These are phyloP conservation scores for Pholiota conissans DNA, from an alignment of 768 basidiomycete species.

Conservation along the genomic window DNA sequence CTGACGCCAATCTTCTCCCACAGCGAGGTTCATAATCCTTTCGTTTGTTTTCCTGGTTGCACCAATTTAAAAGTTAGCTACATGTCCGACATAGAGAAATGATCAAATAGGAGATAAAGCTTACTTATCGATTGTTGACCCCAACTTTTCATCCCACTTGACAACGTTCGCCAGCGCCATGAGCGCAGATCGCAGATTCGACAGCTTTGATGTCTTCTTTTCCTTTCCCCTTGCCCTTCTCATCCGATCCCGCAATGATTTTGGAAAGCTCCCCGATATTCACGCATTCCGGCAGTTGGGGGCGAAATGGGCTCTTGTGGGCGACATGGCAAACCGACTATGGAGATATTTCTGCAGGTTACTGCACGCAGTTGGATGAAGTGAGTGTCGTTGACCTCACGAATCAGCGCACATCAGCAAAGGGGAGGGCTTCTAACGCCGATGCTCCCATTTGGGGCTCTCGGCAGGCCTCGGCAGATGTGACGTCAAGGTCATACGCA, in stretches of 20 bases:
- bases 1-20: conserved; percentile 59
- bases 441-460: no score
- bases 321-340: no score
- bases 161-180: conserved; percentile 75
- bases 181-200: conserved; percentile 68
- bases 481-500: no score
- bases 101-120: conserved; percentile 23
- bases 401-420: no score
- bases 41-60: conserved; percentile 63
- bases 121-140: conserved; percentile 63
- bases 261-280: conserved; percentile 77
- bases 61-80: not conserved
- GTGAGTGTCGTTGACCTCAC: no score
- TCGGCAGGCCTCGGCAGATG: no score
- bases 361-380: no score
- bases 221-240: conserved; percentile 3
- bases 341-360: no score
- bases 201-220: conserved; percentile 38
- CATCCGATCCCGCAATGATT: conserved; percentile 67
- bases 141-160: conserved; percentile 55
- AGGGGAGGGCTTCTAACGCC: no score
- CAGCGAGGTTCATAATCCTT: conserved; percentile 55
- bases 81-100: not conserved
- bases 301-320: no score
- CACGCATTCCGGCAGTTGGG: no score